These are phyloP conservation scores for Linanthus parryae DNA, from an alignment of 148 eudicot genomes.

Conservation along the genomic window DNA sequence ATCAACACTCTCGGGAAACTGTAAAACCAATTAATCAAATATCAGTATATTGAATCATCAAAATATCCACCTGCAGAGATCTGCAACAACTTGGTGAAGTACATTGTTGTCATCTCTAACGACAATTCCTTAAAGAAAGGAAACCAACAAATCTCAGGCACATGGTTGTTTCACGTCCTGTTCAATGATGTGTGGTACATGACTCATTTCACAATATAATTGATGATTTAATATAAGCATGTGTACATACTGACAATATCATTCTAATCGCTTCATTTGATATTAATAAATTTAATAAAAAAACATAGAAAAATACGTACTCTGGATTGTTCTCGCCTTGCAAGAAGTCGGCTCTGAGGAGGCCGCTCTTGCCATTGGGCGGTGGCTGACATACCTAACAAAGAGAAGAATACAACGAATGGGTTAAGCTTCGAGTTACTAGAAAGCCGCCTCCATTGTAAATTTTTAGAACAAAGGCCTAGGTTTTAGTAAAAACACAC, in stretches of 20 bases:
- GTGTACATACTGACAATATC: neutral
- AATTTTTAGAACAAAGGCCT: neutral
- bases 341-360: conserved; percentile 42
- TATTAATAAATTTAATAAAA: conserved; percentile 1
- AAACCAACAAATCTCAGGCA: neutral
- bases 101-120: neutral
- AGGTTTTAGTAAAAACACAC: neutral
- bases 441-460: neutral
- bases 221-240: neutral
- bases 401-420: conserved; percentile 8
- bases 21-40: neutral
- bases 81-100: neutral
- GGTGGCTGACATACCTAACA: conserved; percentile 48
- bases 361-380: conserved; percentile 45
- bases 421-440: neutral
- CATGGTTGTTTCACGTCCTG: conserved; percentile 7
- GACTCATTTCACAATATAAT: neutral
- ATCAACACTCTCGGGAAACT: conserved; percentile 44
- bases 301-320: conserved; percentile 19
- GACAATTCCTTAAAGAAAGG: neutral
- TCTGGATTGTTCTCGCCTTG: conserved; percentile 42
- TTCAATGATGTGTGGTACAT: conserved; percentile 1
- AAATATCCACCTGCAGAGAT: neutral
- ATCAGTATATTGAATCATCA: neutral
- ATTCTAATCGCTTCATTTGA: neutral